phyloP scores from a whole-genome alignment of 2,329 filamentous ascomycete species.

The Ophiocordyceps polyrhachis-furcata region DNA sequence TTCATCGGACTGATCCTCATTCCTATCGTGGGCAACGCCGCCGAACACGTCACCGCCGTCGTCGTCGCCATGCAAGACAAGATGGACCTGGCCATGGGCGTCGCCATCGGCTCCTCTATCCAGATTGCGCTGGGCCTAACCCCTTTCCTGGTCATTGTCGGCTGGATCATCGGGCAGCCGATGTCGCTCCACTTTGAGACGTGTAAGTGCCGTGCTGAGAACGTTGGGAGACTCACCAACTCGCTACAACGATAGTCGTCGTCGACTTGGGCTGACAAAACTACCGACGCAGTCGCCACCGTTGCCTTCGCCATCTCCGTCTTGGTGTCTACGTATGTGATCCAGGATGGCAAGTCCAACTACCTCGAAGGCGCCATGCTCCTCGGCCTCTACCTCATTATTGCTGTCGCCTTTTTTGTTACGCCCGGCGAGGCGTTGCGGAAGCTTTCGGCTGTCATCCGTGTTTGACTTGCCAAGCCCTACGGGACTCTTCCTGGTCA shows the following conservation, averaged over 20 bases:
- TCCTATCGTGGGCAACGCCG: conserved; percentile 55
- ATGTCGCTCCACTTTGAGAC: conserved; percentile 58
- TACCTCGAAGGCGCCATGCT: conserved; percentile 64
- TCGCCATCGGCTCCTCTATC: conserved; percentile 52
- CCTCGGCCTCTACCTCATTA: conserved; percentile 49
- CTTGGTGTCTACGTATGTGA: conserved; percentile 75
- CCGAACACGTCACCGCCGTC: conserved; percentile 54
- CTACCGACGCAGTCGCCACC: conserved; percentile 59
- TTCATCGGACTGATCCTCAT: conserved; percentile 57
- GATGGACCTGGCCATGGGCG: conserved; percentile 57
- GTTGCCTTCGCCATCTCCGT: conserved; percentile 70
- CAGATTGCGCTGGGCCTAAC: conserved; percentile 57
- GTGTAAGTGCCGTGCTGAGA: neutral
- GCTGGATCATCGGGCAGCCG: conserved; percentile 49
- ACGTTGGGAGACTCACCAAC: too few species aligned
- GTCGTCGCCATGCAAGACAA: conserved; percentile 57
- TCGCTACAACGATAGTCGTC: neutral
- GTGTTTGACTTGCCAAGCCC: neutral
- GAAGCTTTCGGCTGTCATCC: neutral
- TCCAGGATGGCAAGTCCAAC: conserved; percentile 70
- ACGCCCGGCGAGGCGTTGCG: conserved; percentile 14
- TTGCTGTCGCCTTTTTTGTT: conserved; percentile 49
- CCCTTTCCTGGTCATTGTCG: conserved; percentile 49
- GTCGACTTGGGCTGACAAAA: neutral
- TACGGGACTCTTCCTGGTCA: neutral